Evolutionary conservation across 805 yeast genomes (phyloP).

Genomic region (Yamadazyma takamatsuzukensis): DNA sequence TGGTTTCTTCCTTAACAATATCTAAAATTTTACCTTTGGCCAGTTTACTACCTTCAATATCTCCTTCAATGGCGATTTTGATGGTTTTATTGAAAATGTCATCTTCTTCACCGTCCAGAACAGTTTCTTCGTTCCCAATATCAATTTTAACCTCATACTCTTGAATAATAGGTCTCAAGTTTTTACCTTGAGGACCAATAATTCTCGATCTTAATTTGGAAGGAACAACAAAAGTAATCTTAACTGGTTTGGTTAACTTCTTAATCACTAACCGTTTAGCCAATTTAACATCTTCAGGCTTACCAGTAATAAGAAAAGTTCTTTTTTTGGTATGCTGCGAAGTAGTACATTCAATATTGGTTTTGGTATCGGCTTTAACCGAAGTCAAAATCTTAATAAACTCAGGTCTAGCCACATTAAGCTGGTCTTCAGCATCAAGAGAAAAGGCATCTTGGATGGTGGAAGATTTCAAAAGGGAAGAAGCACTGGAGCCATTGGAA

Average conservation of each 20-base stretch:
- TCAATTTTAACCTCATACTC: slow-evolving; percentile 67
- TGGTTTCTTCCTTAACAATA: slow-evolving; percentile 74
- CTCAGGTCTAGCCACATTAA: slow-evolving; percentile 59
- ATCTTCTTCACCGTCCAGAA: slow-evolving; percentile 33
- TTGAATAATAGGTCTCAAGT: slow-evolving; percentile 72
- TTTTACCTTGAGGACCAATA: slow-evolving; percentile 85
- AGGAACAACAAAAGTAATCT: slow-evolving; percentile 62
- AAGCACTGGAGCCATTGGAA: slow-evolving; percentile 3
- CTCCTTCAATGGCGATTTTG: slow-evolving; percentile 72
- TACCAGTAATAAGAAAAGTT: slow-evolving; percentile 80
- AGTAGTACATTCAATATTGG: slow-evolving; percentile 78
- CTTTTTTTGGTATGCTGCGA: slow-evolving; percentile 73
- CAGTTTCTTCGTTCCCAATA: slow-evolving; percentile 44
- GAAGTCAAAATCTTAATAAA: slow-evolving; percentile 62
- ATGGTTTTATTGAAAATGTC: slow-evolving; percentile 60
- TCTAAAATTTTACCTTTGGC: slow-evolving; percentile 69
- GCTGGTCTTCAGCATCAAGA: slow-evolving; percentile 65
- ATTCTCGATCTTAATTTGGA: slow-evolving; percentile 70
- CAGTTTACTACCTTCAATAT: slow-evolving; percentile 71
- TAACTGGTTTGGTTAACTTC: slow-evolving; percentile 73
- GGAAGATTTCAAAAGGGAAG: slow-evolving; percentile 40
- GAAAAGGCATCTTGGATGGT: slow-evolving; percentile 77
- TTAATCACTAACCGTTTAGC: slow-evolving; percentile 77
- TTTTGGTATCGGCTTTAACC: slow-evolving; percentile 56
- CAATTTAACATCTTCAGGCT: slow-evolving; percentile 54